Base-by-base conservation (phyloP, 2,329 filamentous ascomycete species). In the Penicillium sp. region DNA sequence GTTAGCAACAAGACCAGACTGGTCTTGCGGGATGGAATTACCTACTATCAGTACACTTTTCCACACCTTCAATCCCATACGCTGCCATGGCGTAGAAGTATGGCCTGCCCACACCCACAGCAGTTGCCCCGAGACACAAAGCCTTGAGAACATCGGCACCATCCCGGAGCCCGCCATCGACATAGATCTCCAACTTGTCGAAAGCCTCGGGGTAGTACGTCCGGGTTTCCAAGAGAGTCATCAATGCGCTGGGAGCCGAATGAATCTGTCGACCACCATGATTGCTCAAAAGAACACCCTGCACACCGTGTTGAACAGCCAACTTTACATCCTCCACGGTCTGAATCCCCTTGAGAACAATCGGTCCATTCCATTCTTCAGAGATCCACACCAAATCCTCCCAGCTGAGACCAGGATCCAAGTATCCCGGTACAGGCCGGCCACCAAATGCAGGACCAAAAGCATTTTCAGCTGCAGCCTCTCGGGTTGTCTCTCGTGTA, bases 321-420 rank as follows among this genome's bases (percentile, higher is more conserved):
- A 42, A 42, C n/a, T 42, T 42, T n/a, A 42, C 38, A 42, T 42
- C 38, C 4, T 42, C 38, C 38, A 42, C 38, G n/a, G 38, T 42
- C n/a, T 42, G 38, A 10, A 42, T 42, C n/a, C 38, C 38, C 38
- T 42, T 42, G 7, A 42, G 38, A 17, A 42, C 38, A n/a, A 42
- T 42, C n/a, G 38, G 38, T 10, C 38, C 38, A 19, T 42, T 19
- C 38, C 38, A 42, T 8, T 42, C 38, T 2, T 42, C 38, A 3
- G 38, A 10, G n/a, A 42, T 42, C 38, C 38, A 42, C n/a, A 1
- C 17, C 38, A 42, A 42, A 42, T 42, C 38, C 6, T 42, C 38
- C 38, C 38, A 42, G 17, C 17, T 42, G n/a, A 42, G 38, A 42
- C 38, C 38, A 2, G 38, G 38, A 42, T 42, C 38, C 17, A 42